Evolutionary conservation across 2,329 filamentous ascomycete species (phyloP).

Genomic region (Colletotrichum limetticola): DNA sequence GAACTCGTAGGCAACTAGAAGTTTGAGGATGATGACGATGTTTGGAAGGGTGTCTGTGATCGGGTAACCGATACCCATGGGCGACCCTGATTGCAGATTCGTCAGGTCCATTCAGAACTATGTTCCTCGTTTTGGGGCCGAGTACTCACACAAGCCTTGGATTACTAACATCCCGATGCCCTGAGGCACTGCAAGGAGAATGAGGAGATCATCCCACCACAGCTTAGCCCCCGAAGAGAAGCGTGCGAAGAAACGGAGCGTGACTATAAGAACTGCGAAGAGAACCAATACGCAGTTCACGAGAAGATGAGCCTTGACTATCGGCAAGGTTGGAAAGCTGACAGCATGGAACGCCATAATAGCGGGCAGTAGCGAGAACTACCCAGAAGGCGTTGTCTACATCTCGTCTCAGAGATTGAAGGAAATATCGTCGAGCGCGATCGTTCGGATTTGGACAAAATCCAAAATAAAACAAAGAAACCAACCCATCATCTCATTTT

Average conservation of each 20-base stretch:
- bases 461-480: not conserved
- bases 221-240: conserved; percentile 39
- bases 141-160: conserved; percentile 44
- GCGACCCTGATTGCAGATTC: conserved; percentile 35
- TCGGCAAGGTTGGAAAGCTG: conserved; percentile 35
- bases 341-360: conserved; percentile 7
- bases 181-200: conserved; percentile 46
- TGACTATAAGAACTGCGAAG: conserved; percentile 39
- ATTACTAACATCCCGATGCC: conserved; percentile 43
- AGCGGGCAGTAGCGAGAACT: not conserved
- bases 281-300: conserved; percentile 39
- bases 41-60: conserved; percentile 39
- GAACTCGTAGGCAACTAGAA: conserved; percentile 51
- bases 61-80: conserved; percentile 40
- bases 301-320: conserved; percentile 41
- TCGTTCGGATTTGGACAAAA: not conserved
- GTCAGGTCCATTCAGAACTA: not conserved
- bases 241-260: conserved; percentile 40
- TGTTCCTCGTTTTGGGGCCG: not conserved
- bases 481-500: not conserved
- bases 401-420: not conserved
- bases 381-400: not conserved
- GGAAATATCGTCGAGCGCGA: not conserved
- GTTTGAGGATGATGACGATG: conserved; percentile 40
- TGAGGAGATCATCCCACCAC: conserved; percentile 50